Conservation (phyloP, 1,139 yeast species). For the Geotrichum phurueaensis region DNA sequence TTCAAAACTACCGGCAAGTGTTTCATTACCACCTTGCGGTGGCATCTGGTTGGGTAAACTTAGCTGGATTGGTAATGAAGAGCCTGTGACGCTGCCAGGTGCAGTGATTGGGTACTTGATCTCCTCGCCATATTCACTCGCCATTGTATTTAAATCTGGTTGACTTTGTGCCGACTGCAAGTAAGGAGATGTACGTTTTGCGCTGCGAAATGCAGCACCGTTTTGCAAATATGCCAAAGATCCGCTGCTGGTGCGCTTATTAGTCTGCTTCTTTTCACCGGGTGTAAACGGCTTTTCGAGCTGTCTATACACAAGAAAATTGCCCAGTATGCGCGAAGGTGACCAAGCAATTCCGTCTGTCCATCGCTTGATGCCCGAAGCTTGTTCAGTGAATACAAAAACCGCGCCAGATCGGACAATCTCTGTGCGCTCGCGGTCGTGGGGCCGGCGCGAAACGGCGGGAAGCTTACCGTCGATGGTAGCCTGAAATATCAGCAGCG, state of each 20-base stretch:
- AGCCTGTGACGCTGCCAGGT: constrained; percentile 14
- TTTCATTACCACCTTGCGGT: neutral
- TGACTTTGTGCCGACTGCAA: neutral
- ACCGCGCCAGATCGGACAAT: constrained; percentile 73
- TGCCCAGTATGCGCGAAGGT: constrained; percentile 78
- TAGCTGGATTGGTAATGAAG: constrained; percentile 17
- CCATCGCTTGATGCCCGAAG: constrained; percentile 85
- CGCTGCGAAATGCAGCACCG: constrained; percentile 2
- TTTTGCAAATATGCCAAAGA: neutral
- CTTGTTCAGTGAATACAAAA: constrained; percentile 77
- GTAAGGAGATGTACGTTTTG: constrained; percentile 4
- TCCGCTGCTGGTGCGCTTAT: constrained; percentile 19
- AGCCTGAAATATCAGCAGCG: constrained; percentile 74
- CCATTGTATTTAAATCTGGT: neutral
- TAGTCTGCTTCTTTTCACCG: constrained; percentile 38
- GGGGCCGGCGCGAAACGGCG: constrained; percentile 74
- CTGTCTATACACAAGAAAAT: constrained; percentile 78
- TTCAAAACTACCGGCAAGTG: neutral
- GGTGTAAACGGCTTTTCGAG: constrained; percentile 52
- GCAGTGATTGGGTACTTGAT: constrained; percentile 9
- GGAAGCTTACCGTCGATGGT: constrained; percentile 56
- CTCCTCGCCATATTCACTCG: constrained; percentile 1
- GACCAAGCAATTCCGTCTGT: constrained; percentile 93
- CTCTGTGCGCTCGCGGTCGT: constrained; percentile 63
- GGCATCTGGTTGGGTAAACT: constrained; percentile 11